Evolutionary conservation across 192 early-diverging fungal species (phyloP), one percentile per base, ranked within the genome.

Genomic region (Ramicandelaber brevisporus): DNA sequence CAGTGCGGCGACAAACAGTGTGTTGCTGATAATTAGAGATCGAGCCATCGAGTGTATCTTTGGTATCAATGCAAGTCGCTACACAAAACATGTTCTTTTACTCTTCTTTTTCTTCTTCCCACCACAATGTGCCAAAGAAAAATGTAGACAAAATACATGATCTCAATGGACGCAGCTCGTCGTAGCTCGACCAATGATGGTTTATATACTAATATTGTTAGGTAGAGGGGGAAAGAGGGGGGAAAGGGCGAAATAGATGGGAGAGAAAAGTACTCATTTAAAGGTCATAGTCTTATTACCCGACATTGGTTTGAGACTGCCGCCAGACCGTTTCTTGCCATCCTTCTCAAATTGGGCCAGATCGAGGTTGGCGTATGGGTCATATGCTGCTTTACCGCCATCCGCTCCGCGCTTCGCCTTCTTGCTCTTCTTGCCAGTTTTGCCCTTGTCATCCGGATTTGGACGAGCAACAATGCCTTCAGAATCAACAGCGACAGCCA

Each of bases 21-120:
- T 25, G 24, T 25, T 25, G 8, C 24, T 25, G 24, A 11, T 11
- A 25, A 9, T 25, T 11, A 25, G 8, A 25, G 8, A 25, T 25
- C 24, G 8, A 25, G 11, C 24, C 11, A 25, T 25, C 11, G 24
- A 25, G 8, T 11, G 11, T 8, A 25, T 25, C 11, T 25, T 11
- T 25, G 24, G 8, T 25, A 25, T 25, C 24, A 9, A 11, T 25
- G 24, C 11, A 9, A 11, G 8, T 25, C 8, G 24, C 24, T 9
- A 25, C 24, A 11, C 24, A 25, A 16, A 21, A 17, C 10, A 33
- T 8, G 13, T 25, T 8, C n/a, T 34, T 31, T 18, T 18, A 8
- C 29, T n/a, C 11, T 25, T 30, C 6, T 2, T 19, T 33, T 26
- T 5, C 36, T 72, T 71, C 55, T 14, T 43, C 55, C 5, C 38